These are phyloP conservation scores for Bipolaris bicolor DNA, from an alignment of 2,329 filamentous ascomycete species.

Conservation along the genomic window DNA sequence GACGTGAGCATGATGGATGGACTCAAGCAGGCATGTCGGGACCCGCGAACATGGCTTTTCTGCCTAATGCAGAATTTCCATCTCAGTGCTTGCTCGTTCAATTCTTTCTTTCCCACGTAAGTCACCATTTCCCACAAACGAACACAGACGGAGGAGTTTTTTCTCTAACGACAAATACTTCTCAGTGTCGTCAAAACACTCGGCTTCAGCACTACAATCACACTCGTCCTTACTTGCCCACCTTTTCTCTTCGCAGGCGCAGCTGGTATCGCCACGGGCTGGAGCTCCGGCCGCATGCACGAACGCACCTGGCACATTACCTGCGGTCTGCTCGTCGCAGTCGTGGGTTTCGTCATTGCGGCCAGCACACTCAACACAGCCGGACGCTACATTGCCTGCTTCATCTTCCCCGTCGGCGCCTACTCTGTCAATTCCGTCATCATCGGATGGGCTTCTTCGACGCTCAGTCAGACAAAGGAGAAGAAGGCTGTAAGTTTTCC, in stretches of 20 bases:
- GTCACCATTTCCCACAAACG: too few species aligned
- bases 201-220: slow-evolving; percentile 45
- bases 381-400: slow-evolving; percentile 38
- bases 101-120: slow-evolving; percentile 43
- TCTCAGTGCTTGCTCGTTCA: slow-evolving; percentile 39
- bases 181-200: slow-evolving; percentile 45
- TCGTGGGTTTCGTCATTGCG: slow-evolving; percentile 52
- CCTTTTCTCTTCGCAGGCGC: slow-evolving; percentile 57
- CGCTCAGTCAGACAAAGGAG: slow-evolving; percentile 37
- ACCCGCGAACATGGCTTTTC: slow-evolving; percentile 41
- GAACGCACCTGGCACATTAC: slow-evolving; percentile 61
- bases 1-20: slow-evolving; percentile 36
- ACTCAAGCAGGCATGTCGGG: slow-evolving; percentile 35
- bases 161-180: slow-evolving; percentile 3
- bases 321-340: slow-evolving; percentile 48
- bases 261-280: slow-evolving; percentile 56
- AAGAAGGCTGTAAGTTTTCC: slow-evolving; percentile 32
- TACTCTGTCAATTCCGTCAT: slow-evolving; percentile 43
- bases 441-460: slow-evolving; percentile 39
- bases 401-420: slow-evolving; percentile 40
- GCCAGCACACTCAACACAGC: slow-evolving; percentile 38
- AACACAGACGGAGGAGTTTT: too few species aligned
- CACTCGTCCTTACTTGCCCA: slow-evolving; percentile 52
- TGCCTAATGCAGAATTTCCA: slow-evolving; percentile 43
- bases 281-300: slow-evolving; percentile 57